These are phyloP conservation scores for Rutstroemia sp. DNA, from an alignment of 2,329 filamentous ascomycete genomes.

Conservation along the genomic window DNA sequence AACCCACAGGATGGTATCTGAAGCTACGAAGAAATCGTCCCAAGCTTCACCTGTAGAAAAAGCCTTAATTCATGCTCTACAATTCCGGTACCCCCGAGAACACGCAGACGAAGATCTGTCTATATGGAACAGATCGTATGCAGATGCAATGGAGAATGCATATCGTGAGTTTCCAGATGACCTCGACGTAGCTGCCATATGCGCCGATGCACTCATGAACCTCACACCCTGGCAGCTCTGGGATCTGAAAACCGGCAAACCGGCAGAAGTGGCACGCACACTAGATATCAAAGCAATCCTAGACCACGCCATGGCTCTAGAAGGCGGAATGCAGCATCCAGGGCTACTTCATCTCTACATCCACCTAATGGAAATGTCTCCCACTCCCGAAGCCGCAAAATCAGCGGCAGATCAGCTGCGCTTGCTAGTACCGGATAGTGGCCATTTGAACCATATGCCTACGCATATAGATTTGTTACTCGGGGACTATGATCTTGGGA, in stretches of 20 bases:
- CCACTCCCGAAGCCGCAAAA: slow-evolving; percentile 54
- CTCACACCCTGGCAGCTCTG: slow-evolving; percentile 58
- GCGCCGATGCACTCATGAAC: slow-evolving; percentile 59
- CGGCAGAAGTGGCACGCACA: slow-evolving; percentile 46
- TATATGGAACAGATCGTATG: slow-evolving; percentile 52
- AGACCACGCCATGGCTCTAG: slow-evolving; percentile 46
- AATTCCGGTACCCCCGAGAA: slow-evolving; percentile 52
- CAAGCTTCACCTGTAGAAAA: slow-evolving; percentile 45
- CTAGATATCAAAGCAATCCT: slow-evolving; percentile 51
- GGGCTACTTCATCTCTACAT: slow-evolving; percentile 71
- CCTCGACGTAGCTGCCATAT: slow-evolving; percentile 56
- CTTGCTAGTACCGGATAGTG: slow-evolving; percentile 58
- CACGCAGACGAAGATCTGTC: slow-evolving; percentile 41
- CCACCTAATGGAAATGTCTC: slow-evolving; percentile 72
- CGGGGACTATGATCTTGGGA: slow-evolving; percentile 61
- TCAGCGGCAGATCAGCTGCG: slow-evolving; percentile 54
- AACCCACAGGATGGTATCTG: slow-evolving; percentile 36
- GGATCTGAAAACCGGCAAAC: slow-evolving; percentile 51
- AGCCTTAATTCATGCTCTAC: slow-evolving; percentile 56
- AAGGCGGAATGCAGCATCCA: slow-evolving; percentile 49
- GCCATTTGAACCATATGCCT: slow-evolving; percentile 71
- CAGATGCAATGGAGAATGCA: slow-evolving; percentile 50
- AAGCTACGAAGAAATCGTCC: slow-evolving; percentile 31
- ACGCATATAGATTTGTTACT: slow-evolving; percentile 67
- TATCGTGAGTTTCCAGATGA: slow-evolving; percentile 46